Base-by-base conservation (phyloP, 2,329 filamentous ascomycete species). In the Cladosporium colombiae region DNA sequence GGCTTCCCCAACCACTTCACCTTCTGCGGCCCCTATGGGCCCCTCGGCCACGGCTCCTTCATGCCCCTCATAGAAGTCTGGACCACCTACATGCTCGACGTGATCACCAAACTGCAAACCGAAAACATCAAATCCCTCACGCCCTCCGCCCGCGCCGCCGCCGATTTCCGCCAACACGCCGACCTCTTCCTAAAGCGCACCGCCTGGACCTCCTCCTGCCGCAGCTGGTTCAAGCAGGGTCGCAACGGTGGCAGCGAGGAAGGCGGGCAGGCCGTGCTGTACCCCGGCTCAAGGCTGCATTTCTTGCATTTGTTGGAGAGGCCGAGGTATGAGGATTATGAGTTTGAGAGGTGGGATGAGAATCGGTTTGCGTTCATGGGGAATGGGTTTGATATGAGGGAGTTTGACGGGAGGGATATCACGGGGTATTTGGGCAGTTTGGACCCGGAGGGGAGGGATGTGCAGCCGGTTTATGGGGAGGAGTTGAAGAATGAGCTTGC, bases 341-440 rank as follows among this genome's bases (percentile, higher is more conserved):
- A 80, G 40, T 79, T 81, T 44, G 74, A 76, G 66, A 77, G 79
- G 65, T 76, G 76, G 72, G 74, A 77, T 66, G 71, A 72, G 23
- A 81, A 81, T 68, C 64, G 73, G 55, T 81, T 79, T 70, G 74
- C 76, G 1, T 81, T 78, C 59, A 65, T 81, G 71, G 80, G 80
- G 1, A 81, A 80, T 71, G 79, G 81, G 1, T 83, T 82, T 65
- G 75, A 79, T 67, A 72, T 73, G n/a, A 71, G 80, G 60, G 80
- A 82, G 72, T 76, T 76, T 71, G 80, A 82, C 73, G 81, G 80
- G n/a, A 75, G 80, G 63, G 81, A 82, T 72, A 77, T 82, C 25
- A 82, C 80, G 46, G 75, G 80, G 69, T 83, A 83, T 73, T 66
- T 82, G 50, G 81, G 80, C 0, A 69, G 68, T 56, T 65, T 80